Base-by-base conservation (phyloP, 495 filamentous ascomycete species). In the Xylaria longipes region DNA sequence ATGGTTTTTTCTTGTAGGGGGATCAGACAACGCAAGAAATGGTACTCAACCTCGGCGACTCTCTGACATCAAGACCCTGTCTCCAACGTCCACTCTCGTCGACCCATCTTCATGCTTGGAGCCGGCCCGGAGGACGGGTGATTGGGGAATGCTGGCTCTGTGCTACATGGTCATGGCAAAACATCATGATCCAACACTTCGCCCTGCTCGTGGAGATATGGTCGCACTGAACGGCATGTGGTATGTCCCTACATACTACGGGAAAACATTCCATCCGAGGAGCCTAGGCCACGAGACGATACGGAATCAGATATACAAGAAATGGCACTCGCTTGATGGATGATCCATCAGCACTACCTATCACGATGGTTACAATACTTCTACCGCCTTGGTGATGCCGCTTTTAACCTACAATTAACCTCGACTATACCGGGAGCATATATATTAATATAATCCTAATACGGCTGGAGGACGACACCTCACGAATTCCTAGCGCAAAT, bases 1-100 rank as follows among this genome's bases (percentile, higher is more conserved):
- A 4, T 87, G 84, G 84, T 85, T 87, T 64, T 87, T 85, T 70
- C 79, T 82, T 63, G 80, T 84, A 9, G 81, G 81, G n/a, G 82
- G 81, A 5, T 33, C 46, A 9, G 83, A 85, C 65, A 80, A 82
- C 54, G 76, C 69, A 0, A 71, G 68, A 39, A 71, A 73, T 56
- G 65, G 61, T 22, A 71, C 67, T 15, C 56, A 62, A 48, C 14
- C 58, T n/a, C 52, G 61, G 45, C 73, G 48, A 39, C 4, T 35
- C 27, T 64, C 66, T 25, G 54, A 72, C 39, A 7, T 62, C 25
- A 60, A 68, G 37, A 70, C 73, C 31, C 48, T 78, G 22, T 56
- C 73, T n/a, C 68, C 71, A 37, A 46, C 33, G 7, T 81, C 79
- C 20, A 56, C 72, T 25, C 71, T 84, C 12, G 75, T 79, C 15